Base-by-base conservation (phyloP, 2,329 filamentous ascomycete genomes). In the Beauveria scarabaeidicola region DNA sequence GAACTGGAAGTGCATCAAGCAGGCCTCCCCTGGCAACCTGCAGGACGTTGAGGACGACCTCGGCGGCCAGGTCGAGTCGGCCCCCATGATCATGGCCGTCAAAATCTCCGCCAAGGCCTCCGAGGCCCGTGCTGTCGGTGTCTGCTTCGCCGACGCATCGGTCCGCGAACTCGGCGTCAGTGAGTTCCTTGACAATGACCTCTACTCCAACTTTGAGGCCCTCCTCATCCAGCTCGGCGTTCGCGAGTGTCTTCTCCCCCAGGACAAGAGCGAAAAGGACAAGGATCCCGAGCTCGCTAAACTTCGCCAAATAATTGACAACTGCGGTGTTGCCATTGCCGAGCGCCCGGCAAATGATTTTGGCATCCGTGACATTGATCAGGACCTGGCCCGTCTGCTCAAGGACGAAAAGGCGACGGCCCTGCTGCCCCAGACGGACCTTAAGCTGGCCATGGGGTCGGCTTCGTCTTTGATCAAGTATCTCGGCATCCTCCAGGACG, bases 101-200 rank as follows among this genome's bases (percentile, higher is more conserved):
- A 97, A 97, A 73, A 87, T 97, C 25, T 89, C 89, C 0, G 85
- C 91, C n/a, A 95, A 89, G 70, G 90, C 91, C 1, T 83, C 83
- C 0, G 93, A 97, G 71, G 90, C 88, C 6, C 83, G 94, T 50
- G 90, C 83, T 64, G 88, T 99, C 0, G 94, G 94, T 9, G 93
- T 99, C 5, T 97, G 94, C 74, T 99, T 99, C 70, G 95, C 94
- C 8, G 94, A 99, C 77, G 94, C 95, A 1, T 97, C 91, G 65
- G 93, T 97, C 27, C 83, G 94, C 55, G 94, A 99, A 76, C 81
- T 99, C 2, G 94, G 94, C 9, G 91, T 99, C 58, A 96, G 90
- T 78, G 95, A 99, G 70, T 99, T 99, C 65, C 83, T 96, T n/a
- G 94, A 99, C 78, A 99, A 97, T 69, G 94, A 99, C 70, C 80